Base-by-base conservation (phyloP, 2,329 filamentous ascomycete species). In the Monilinia fructicola region DNA sequence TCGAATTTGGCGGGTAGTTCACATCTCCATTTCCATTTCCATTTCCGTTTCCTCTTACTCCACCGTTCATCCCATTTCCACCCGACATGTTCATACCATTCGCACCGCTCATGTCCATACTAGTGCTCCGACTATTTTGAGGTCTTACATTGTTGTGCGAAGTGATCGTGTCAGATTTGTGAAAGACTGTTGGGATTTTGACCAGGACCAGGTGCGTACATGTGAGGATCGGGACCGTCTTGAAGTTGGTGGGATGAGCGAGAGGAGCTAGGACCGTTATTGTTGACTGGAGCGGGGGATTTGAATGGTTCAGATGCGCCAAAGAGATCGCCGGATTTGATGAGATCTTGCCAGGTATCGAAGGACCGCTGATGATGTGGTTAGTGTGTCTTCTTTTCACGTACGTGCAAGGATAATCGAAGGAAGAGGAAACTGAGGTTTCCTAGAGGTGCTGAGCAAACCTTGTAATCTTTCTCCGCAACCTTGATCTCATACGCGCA, bases 301-400 rank as follows among this genome's bases (percentile, higher is more conserved):
- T 66, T 66, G 48, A 62, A 63, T n/a, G 64, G 50, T 63, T 66
- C 64, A 5, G 64, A 50, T 26, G 56, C 58, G 23, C 46, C 50
- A 31, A 66, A 66, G 50, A 66, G 64, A 9, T 66, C 40, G 48
- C 64, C 64, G 5, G 56, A 54, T 66, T 63, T 66, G 58, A 66
- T 66, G 18, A 53, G 58, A 7, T 66, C 64, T 62, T 66, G 64
- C 64, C 64, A 66, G 28, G 40, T 54, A 23, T 66, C 64, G 40
- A 66, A 66, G 12, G 64, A 66, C 18, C 52, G 55, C 64, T 54
- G 16, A 42, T 42, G 40, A 2, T 42, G 16, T 42, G 40, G 16
- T 42, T 42, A 42, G 40, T 42, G 40, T 18, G 40, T 42, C 16
- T 42, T 16, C 14, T 42, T 42, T 16, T 42, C 4, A 42, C 2